phyloP scores from a whole-genome alignment of 2,329 filamentous ascomycete species.

The Monosporascus sp. region DNA sequence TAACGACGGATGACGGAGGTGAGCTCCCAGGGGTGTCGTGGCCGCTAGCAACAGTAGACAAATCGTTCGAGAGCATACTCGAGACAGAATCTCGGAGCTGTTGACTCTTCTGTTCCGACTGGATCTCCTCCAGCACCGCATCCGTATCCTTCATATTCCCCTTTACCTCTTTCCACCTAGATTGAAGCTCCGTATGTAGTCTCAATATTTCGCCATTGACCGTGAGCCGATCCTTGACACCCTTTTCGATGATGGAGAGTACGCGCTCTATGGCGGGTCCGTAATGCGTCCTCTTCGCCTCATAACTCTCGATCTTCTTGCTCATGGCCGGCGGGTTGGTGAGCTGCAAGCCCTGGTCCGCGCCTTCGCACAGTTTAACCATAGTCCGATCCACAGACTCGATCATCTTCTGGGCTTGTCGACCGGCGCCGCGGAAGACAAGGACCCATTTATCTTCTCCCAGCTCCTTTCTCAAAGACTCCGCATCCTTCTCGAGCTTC shows the following conservation, averaged over 20 bases:
- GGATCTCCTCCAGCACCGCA: constrained; percentile 66
- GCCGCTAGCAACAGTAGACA: constrained; percentile 64
- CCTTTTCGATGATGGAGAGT: constrained; percentile 86
- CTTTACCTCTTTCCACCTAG: constrained; percentile 74
- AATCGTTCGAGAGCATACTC: constrained; percentile 81
- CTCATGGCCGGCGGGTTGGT: constrained; percentile 64
- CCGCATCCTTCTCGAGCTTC: constrained; percentile 84
- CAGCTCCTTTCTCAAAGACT: constrained; percentile 81
- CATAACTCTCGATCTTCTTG: constrained; percentile 89
- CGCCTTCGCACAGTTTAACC: constrained; percentile 71
- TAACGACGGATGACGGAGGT: constrained; percentile 57
- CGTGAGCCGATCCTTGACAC: constrained; percentile 90
- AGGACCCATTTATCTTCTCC: constrained; percentile 95
- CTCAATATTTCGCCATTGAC: constrained; percentile 93
- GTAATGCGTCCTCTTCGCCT: constrained; percentile 92
- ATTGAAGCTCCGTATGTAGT: constrained; percentile 77
- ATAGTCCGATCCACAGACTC: constrained; percentile 89
- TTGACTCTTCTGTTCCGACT: constrained; percentile 58
- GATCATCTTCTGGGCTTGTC: constrained; percentile 93
- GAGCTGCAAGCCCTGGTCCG: constrained; percentile 70
- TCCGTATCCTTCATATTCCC: constrained; percentile 76
- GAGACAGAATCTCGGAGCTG: constrained; percentile 89
- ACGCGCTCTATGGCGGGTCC: constrained; percentile 89
- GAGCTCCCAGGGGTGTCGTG: constrained; percentile 68
- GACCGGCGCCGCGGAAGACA: constrained; percentile 88